Evolutionary conservation across 495 filamentous ascomycete genomes (phyloP), one percentile per base, ranked within the genome.

Genomic region (Bathelium albidoporum): DNA sequence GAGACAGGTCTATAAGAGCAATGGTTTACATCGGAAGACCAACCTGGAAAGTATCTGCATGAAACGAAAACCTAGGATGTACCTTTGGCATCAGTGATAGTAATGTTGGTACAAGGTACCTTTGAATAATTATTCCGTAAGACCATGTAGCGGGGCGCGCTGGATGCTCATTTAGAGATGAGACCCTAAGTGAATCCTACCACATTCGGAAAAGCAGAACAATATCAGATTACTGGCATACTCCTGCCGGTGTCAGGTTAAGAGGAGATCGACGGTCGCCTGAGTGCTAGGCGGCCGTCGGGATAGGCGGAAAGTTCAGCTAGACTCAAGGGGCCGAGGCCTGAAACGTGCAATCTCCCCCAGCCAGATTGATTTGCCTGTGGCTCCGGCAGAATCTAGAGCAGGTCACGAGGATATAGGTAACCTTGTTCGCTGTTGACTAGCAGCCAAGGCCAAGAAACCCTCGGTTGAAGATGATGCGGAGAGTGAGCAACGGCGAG

Each of bases 51-150:
- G 2, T 55, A 24, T 55, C 29, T 55, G 49, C 20, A 55, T 55
- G 49, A 55, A 55, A 55, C 49, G 24, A 29, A 29, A 29, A 55
- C 5, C 49, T 24, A 3, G 49, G 49, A 20, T 2, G 0, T 55
- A 55, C 49, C 24, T 55, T 55, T 24, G 10, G 5, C 16, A n/a
- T n/a, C 22, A n/a, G 7, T 9, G 5, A 24, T 24, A 29, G 9
- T n/a, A 29, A 20, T 5, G 22, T 28, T 29, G 49, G 29, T 2
- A 55, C 24, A 16, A n/a, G 26, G 49, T 55, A 55, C 49, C 49
- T 55, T 55, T 55, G 49, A 2, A 55, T 55, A 55, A 55, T 55
- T 55, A 55, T 55, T 55, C 49, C 49, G 49, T 28, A 55, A 29
- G 29, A 12, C 49, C 24, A 55, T 9, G 22, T 10, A 16, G 5